Conservation (phyloP, 106 monocot species). For the Cymbidium sinense region DNA sequence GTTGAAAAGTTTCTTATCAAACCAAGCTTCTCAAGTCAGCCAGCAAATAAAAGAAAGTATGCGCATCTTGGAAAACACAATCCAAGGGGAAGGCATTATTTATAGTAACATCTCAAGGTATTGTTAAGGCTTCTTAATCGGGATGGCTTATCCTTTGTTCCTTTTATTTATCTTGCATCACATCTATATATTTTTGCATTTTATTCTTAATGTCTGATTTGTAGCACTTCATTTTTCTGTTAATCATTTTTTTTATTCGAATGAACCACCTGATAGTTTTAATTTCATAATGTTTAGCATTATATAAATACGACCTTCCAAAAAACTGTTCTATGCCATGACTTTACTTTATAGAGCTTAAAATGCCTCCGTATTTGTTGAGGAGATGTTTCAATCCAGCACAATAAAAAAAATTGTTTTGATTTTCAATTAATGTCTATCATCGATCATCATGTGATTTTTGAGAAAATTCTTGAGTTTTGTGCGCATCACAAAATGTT, state of each 20-base stretch:
- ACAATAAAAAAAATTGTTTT: no score
- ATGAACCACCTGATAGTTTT: no score
- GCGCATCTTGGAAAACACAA: neutral
- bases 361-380: no score
- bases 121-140: neutral
- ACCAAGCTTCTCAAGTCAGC: neutral
- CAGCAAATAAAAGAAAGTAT: neutral
- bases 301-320: neutral
- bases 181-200: neutral
- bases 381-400: no score
- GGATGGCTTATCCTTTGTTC: neutral
- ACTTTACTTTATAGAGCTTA: no score
- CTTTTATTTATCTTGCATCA: neutral
- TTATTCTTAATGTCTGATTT: neutral
- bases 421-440: no score
- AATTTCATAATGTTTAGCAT: neutral
- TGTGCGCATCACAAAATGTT: no score
- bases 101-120: slow-evolving; percentile 1
- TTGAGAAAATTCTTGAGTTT: no score
- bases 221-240: no score
- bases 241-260: no score
- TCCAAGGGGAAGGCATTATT: slow-evolving; percentile 3
- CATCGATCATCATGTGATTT: no score
- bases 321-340: neutral
- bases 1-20: slow-evolving; percentile 1